Evolutionary conservation across 148 eudicot species (phyloP), one percentile per base, ranked within the genome.

Genomic region (Rheum nobile): DNA sequence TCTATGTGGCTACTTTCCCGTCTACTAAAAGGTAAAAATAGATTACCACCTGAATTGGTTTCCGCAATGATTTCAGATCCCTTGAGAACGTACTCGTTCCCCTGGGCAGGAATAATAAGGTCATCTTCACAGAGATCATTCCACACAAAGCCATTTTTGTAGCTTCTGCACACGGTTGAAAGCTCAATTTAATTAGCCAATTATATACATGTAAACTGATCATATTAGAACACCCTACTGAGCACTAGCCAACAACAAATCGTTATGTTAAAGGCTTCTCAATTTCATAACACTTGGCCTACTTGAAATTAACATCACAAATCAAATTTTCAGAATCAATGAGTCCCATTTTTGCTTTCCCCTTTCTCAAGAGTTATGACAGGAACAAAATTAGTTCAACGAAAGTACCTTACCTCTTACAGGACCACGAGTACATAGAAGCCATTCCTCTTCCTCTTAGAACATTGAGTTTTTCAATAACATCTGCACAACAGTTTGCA

Each of bases 81-180:
- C 85, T 93, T 93, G 69, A 93, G 97, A 79, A 93, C 88, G 48
- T 91, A 91, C 78, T 93, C 98, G 75, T 83, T 88, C 43, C 95
- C 95, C 48, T 86, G 96, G 55, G 92, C 91, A 14, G 97, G 95
- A 84, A 86, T 80, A 77, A 93, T 88, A 52, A 91, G 76, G 81
- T 93, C 98, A 75, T 91, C 90, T 78, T 86, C 95, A 75, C 87
- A 88, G 34, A 93, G 90, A 89, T 93, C 98, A 81, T 93, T 96
- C 98, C 98, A 93, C 57, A 93, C 98, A 87, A 85, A 93, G 67
- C 98, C 95, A 76, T 81, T 93, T 81, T 91, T 91, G 79, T 93
- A 93, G 86, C 96, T 91, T 84, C 98, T 93, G 91, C 77, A 84
- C 8, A 17, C 57, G 35, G 54, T 61, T 13, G 67, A 61, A 65